Evolutionary conservation across 2,329 filamentous ascomycete genomes (phyloP).

Genomic region (Microcyclosporella mali): DNA sequence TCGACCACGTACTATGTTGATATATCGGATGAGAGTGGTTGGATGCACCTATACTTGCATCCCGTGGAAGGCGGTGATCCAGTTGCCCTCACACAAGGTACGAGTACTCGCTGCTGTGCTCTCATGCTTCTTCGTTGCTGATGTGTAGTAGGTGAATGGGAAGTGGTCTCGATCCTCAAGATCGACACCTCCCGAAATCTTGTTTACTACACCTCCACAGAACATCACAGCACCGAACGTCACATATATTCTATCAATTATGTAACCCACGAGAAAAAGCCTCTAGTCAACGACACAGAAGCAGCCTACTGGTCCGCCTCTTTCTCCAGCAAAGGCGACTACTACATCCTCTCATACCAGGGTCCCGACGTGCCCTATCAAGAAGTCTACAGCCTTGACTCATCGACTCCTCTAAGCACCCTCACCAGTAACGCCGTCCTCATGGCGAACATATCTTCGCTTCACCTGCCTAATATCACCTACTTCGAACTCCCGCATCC

Average conservation of each 20-base stretch:
- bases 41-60: conserved; percentile 61
- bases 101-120: conserved; percentile 2
- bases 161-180: conserved; percentile 55
- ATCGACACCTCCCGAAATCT: conserved; percentile 52
- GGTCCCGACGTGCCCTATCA: conserved; percentile 66
- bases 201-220: conserved; percentile 60
- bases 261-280: conserved; percentile 46
- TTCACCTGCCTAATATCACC: conserved; percentile 58
- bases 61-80: conserved; percentile 47
- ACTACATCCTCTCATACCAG: conserved; percentile 59
- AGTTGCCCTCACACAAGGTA: conserved; percentile 36
- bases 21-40: conserved; percentile 59
- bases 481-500: conserved; percentile 59
- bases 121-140: conserved; percentile 16
- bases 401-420: conserved; percentile 50
- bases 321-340: conserved; percentile 57
- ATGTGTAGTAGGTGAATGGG: conserved; percentile 51
- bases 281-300: conserved; percentile 56
- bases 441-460: conserved; percentile 50
- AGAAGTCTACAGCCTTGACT: conserved; percentile 56
- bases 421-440: conserved; percentile 57
- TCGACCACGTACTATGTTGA: conserved; percentile 56
- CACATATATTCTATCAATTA: conserved; percentile 63
- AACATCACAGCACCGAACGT: conserved; percentile 59
- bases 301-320: conserved; percentile 58